These are phyloP conservation scores for Leucoagaricus sp. DNA, from an alignment of 1,284 basidiomycete species.

Conservation along the genomic window DNA sequence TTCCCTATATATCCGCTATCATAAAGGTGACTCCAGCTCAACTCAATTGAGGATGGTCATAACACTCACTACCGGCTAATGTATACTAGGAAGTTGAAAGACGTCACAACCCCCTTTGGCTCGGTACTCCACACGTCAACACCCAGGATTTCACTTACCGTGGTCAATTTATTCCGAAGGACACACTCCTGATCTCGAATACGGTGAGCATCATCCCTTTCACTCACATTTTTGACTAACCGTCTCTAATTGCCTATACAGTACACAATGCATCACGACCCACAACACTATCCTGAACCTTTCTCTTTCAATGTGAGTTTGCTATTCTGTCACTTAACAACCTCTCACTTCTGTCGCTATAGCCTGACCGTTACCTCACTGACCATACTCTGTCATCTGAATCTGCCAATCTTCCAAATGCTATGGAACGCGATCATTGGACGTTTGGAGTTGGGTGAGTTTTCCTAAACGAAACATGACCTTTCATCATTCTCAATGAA, in stretches of 20 bases:
- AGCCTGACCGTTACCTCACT: constrained; percentile 33
- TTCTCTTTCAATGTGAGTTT: constrained; percentile 25
- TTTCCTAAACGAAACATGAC: not conserved
- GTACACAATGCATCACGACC: constrained; percentile 36
- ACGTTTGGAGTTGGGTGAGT: constrained; percentile 29
- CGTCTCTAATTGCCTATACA: constrained; percentile 13
- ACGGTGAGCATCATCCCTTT: constrained; percentile 21
- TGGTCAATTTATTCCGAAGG: constrained; percentile 34
- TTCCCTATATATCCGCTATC: constrained; percentile 28
- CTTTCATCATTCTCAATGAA: not conserved
- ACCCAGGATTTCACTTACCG: constrained; percentile 33
- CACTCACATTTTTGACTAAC: not conserved
- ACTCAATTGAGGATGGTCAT: too few relatives aligned
- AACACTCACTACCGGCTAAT: too few relatives aligned
- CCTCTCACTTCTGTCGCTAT: not conserved
- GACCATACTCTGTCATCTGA: constrained; percentile 30
- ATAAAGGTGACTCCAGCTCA: constrained; percentile 19
- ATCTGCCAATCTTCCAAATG: constrained; percentile 28
- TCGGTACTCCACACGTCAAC: constrained; percentile 33
- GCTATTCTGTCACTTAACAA: not conserved
- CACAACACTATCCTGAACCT: constrained; percentile 26
- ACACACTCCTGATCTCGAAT: constrained; percentile 34
- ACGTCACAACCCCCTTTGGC: constrained; percentile 34
- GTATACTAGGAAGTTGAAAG: constrained; percentile 34
- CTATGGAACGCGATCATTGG: constrained; percentile 27